Evolutionary conservation across 176 grass and related monocot genomes (phyloP), one percentile per base, ranked within the genome.

Genomic region (Carex cristatella): DNA sequence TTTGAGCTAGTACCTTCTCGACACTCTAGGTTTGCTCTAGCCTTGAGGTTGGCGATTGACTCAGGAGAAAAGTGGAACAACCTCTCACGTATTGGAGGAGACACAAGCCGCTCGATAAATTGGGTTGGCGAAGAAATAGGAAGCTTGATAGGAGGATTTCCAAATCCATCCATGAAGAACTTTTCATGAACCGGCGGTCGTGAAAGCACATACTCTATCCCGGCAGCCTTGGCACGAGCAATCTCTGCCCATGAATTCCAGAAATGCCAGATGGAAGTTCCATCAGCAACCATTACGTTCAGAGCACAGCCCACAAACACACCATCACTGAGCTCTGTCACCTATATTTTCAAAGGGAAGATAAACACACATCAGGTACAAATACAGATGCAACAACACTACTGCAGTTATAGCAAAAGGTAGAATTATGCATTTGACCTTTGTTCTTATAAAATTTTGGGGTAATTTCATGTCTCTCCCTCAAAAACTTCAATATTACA

Each of bases 21-120:
- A 54, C 65, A 69, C 28, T 91, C 94, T 32, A 59, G 35, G 27
- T 86, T 72, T 2, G 91, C 88, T 13, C 59, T 78, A 18, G 87
- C 87, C 77, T 93, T 97, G 61, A 97, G 86, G 28, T 51, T 83
- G 31, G 28, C 79, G 1, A 97, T 84, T 0, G 74, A 79, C 1
- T 86, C 86, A 0, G 44, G n/a, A 0, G 87, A 90, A 63, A 97
- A 86, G 71, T 97, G 94, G n/a, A 97, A 86, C 83, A 97, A 80
- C 28, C 84, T 87, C 55, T 91, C 89, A 42, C 82, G 65, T 4
- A 92, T 40, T 14, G 48, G 64, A 56, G 86, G 94, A 1, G 57
- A 76, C 0, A 76, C 2, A 2, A 40, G 49, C 8, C 79, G 9
- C 62, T 92, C 84, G 55, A 92, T 1, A n/a, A 94, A 65, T 7